Base-by-base conservation (phyloP, 1,139 yeast species). In the Kodamaea suecica region DNA sequence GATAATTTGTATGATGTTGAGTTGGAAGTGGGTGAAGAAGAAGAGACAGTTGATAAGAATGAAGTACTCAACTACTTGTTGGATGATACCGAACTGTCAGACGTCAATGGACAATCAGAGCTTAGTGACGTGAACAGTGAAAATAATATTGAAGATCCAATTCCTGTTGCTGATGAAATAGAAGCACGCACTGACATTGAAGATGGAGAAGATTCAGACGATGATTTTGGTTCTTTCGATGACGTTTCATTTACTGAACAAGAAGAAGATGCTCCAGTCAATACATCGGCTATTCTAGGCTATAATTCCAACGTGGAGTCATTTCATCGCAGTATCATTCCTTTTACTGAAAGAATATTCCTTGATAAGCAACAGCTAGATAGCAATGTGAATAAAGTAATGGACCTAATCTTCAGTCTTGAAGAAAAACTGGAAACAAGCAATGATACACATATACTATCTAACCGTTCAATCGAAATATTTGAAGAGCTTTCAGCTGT, bases 171-270 rank as follows among this genome's bases (percentile, higher is more conserved):
- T 23, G 33, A 20, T 15, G 23, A 11, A 20, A 35, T 23, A 23
- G 37, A 33, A 23, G 27, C n/a, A 11, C n/a, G 10, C 23, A 8
- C 23, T 20, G 23, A 20, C 6, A 6, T 23, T 23, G 36, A 13
- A 27, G 41, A 38, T 16, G 44, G 40, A 15, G 48, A 40, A 13
- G 50, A 40, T 4, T 51, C 39, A 11, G 53, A 50, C 29, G 49
- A 49, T 31, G 55, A 53, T 34, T 53, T 53, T 20, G 59, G 58
- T 5, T 53, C 53, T 6, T 56, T 71, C 48, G 73, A 71, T 35
- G 70, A 68, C 38, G 72, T 68, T 1, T 63, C 72, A 1, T 57
- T 65, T 30, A 66, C 63, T 11, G 63, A 25, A 25, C 11, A 23
- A 23, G 21, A 19, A 6, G 9, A 19, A 19, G 21, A 57, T 10